These are phyloP conservation scores for Quercus parvula DNA, from an alignment of 306 rosid species.

Conservation along the genomic window DNA sequence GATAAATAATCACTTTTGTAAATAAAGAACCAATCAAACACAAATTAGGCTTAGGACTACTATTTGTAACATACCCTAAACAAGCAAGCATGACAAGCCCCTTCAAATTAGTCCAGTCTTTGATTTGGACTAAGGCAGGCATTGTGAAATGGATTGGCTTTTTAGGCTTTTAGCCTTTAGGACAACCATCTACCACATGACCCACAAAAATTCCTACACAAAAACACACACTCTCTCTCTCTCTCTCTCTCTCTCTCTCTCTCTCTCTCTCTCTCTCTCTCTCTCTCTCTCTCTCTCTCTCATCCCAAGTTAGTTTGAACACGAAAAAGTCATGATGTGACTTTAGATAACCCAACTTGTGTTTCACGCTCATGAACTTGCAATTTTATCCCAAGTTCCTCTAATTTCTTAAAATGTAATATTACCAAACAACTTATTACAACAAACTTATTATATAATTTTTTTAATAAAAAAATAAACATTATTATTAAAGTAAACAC, in stretches of 20 bases:
- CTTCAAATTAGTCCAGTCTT: background rate
- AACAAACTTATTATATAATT: too few relatives aligned
- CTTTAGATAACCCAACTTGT: background rate
- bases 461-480: too few relatives aligned
- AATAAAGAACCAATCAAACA: background rate
- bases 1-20: too few relatives aligned
- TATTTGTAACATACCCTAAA: background rate
- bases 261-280: too few relatives aligned
- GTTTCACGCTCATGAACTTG: background rate
- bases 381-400: background rate
- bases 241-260: too few relatives aligned
- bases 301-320: too few relatives aligned
- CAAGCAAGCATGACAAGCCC: background rate
- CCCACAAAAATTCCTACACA: too few relatives aligned
- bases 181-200: background rate
- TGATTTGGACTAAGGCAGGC: background rate
- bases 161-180: background rate
- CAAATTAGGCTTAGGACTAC: background rate
- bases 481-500: too few relatives aligned
- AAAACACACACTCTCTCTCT: too few relatives aligned
- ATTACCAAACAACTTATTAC: too few relatives aligned
- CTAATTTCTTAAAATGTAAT: too few relatives aligned
- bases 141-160: background rate
- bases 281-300: too few relatives aligned
- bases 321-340: background rate